Evolutionary conservation across 257 asterid genomes (phyloP).

Genomic region (Petunia axillaris): DNA sequence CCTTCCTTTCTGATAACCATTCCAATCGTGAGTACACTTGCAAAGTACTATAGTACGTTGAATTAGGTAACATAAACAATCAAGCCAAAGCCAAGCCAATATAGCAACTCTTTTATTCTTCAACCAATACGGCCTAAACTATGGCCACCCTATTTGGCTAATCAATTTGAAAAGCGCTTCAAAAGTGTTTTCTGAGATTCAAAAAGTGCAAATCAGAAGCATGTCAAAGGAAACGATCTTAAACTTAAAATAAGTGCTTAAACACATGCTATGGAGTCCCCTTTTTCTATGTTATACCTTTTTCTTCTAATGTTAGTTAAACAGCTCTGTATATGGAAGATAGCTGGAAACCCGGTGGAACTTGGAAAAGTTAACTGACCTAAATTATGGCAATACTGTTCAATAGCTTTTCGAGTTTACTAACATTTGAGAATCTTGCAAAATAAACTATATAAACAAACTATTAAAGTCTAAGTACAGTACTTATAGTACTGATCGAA

Average conservation of each 20-base stretch:
- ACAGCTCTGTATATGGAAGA: too few relatives aligned
- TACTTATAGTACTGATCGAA: too few relatives aligned
- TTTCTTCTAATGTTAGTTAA: too few relatives aligned
- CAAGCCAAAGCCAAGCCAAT: neutral
- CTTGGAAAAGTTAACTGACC: neutral
- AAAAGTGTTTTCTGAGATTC: neutral
- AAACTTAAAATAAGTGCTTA: slow-evolving; percentile 1
- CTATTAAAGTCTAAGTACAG: too few relatives aligned
- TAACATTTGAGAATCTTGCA: too few relatives aligned
- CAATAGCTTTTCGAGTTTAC: too few relatives aligned
- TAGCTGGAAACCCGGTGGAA: too few relatives aligned
- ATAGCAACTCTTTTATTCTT: neutral
- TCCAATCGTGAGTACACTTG: neutral
- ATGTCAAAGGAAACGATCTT: neutral
- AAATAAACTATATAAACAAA: too few relatives aligned
- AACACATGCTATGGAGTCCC: neutral
- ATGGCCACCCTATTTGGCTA: neutral
- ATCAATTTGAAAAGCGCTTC: neutral
- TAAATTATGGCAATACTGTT: too few relatives aligned
- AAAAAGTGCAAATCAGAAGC: neutral
- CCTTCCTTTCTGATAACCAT: neutral
- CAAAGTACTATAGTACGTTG: neutral
- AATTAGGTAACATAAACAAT: neutral
- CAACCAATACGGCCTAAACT: neutral
- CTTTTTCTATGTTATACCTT: too few relatives aligned